Evolutionary conservation across 148 eudicot species (phyloP).

Genomic region (Cornus controversa): DNA sequence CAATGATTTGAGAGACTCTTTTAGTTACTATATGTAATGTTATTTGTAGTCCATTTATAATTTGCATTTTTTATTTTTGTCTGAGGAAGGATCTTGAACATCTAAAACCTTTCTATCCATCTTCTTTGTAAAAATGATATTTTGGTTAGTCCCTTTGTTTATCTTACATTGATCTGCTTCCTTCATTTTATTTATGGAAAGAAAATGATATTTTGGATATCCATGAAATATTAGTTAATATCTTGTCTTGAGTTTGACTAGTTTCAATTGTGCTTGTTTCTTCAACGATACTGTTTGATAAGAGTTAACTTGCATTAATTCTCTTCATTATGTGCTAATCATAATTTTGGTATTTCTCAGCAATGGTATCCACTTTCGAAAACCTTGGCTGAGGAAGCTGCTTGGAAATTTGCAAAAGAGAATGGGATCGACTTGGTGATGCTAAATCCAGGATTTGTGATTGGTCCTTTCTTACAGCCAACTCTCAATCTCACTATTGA

Average conservation of each 20-base stretch:
- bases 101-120: too few species aligned
- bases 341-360: constrained; percentile 8
- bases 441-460: constrained; percentile 34
- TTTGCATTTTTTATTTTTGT: too few species aligned
- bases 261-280: not conserved
- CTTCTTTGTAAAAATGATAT: too few species aligned
- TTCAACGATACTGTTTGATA: not conserved
- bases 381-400: constrained; percentile 46
- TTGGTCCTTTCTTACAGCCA: constrained; percentile 51
- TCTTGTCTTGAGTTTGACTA: not conserved
- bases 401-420: constrained; percentile 46
- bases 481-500: constrained; percentile 20
- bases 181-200: too few species aligned
- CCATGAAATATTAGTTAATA: not conserved
- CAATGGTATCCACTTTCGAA: constrained; percentile 37
- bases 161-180: too few species aligned
- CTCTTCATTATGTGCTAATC: not conserved
- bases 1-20: too few species aligned
- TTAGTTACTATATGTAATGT: too few species aligned
- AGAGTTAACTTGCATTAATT: not conserved
- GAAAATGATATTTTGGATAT: not conserved
- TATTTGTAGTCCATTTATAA: too few species aligned
- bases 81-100: too few species aligned
- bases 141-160: too few species aligned
- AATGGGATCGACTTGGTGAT: constrained; percentile 38